Base-by-base conservation (phyloP, 2,329 filamentous ascomycete species). In the Oidium heveae region DNA sequence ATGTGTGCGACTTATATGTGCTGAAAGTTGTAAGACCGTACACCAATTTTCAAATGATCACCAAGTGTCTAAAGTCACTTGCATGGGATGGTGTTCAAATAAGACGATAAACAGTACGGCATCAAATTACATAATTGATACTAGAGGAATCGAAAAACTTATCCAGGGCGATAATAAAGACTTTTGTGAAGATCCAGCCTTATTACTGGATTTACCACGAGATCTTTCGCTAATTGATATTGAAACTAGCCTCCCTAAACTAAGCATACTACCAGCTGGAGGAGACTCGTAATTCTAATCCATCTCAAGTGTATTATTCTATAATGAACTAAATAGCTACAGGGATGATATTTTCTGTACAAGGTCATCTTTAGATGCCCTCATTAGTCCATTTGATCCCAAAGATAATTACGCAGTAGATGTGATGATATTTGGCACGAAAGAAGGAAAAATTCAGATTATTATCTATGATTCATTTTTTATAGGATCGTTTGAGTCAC, bases 401-500 rank as follows among this genome's bases (percentile, higher is more conserved):
- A 75, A 77, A 54, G 77, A 84, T 53, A 79, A 80, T 58, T 79
- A 86, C 58, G 74, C 78, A n/a, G 80, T 91, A 46, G 84, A 89
- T 65, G 76, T 89, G 59, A 79, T 93, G 69, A 70, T 89, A 5
- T 75, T 84, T 2, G 84, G 84, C 4, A 84, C 80, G 4, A 74
- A 76, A 55, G 75, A 85, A 58, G 84, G 84, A 9, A 74, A 71
- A 18, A 71, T 93, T 13, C 82, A 89, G 63, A 71, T 93, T 18
- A 85, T 80, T 60, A 86, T 94, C 51, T 89, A 89, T 65, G 84
- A 94, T 65, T 88, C 84, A 6, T 86, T 94, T 61, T 74, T 84
- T 57, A 81, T 93, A 56, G 85, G 86, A 3, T 74, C 68, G 13
- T 80, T 87, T 57, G 66, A 69, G 56, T 72, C 70, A 32, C 64